Conservation (phyloP, 1,284 basidiomycete species). For the Cryptococcus floricola region DNA sequence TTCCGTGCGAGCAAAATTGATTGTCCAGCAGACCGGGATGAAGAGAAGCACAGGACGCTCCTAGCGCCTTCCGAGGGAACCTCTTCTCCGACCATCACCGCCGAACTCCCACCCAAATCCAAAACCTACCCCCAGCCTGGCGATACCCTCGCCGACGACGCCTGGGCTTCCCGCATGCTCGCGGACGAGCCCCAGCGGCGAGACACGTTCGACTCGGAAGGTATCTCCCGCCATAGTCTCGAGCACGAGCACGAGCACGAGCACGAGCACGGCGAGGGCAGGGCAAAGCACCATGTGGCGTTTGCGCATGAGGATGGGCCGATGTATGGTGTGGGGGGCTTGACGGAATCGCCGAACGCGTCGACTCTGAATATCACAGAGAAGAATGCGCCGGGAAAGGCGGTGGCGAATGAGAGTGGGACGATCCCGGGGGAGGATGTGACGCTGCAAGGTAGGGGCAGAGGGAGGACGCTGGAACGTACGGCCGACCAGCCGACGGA, state of each 20-base stretch:
- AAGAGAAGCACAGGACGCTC: conserved; percentile 28
- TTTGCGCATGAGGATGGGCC: conserved; percentile 12
- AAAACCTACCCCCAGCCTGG: conserved; percentile 22
- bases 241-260: background rate
- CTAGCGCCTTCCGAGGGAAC: conserved; percentile 35
- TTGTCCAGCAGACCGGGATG: conserved; percentile 12
- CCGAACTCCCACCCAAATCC: conserved; percentile 25
- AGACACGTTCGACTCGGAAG: background rate
- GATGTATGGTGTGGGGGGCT: conserved; percentile 11
- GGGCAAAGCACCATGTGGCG: background rate
- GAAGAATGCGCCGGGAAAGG: background rate
- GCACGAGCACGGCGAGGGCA: too few relatives aligned
- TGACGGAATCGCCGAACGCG: conserved; percentile 12
- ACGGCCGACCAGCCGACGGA: background rate
- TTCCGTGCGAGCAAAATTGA: background rate
- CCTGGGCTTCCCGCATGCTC: background rate
- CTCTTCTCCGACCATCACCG: conserved; percentile 35
- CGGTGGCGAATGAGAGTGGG: background rate
- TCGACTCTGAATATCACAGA: background rate
- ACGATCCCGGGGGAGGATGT: background rate
- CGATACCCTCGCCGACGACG: background rate
- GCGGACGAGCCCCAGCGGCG: background rate
- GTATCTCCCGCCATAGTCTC: background rate
- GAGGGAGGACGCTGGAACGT: conserved; percentile 1
- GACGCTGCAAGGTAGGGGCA: background rate